phyloP scores from a whole-genome alignment of 768 basidiomycete genomes.

The Galerina marginata region DNA sequence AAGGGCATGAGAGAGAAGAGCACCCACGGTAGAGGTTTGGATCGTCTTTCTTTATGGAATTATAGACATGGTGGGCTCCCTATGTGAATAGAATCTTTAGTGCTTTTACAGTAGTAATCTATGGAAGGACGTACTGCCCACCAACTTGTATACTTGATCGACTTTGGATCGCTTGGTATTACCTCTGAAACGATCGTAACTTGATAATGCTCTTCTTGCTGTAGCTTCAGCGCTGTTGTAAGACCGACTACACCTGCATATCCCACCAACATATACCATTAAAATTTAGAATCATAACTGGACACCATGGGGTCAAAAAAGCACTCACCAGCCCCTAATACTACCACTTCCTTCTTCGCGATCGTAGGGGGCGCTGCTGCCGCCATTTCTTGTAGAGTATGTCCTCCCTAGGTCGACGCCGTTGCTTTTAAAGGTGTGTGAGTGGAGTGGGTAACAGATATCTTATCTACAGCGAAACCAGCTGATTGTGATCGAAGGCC shows the following conservation, averaged over 20 bases:
- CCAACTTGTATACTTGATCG: slow-evolving; percentile 77
- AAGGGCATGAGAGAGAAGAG: background rate
- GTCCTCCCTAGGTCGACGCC: no score
- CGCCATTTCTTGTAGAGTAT: background rate
- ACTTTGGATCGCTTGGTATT: slow-evolving; percentile 74
- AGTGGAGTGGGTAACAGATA: no score
- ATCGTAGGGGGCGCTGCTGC: background rate
- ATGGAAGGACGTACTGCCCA: slow-evolving; percentile 69
- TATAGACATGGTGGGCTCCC: slow-evolving; percentile 84
- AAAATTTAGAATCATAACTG: background rate
- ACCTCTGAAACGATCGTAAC: slow-evolving; percentile 76
- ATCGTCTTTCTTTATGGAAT: slow-evolving; percentile 50
- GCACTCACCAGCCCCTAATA: slow-evolving; percentile 45
- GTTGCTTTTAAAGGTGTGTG: background rate
- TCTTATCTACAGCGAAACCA: no score
- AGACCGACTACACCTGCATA: slow-evolving; percentile 75
- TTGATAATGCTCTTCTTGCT: slow-evolving; percentile 62
- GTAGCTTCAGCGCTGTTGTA: slow-evolving; percentile 74
- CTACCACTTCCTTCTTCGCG: slow-evolving; percentile 35
- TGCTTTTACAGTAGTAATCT: no score
- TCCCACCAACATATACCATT: background rate
- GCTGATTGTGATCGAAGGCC: no score
- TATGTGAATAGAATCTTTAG: slow-evolving; percentile 30
- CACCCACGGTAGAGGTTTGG: slow-evolving; percentile 55
- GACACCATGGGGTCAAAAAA: background rate